These are phyloP conservation scores for Starmerella davenportii DNA, from an alignment of 805 yeast genomes.

Conservation along the genomic window DNA sequence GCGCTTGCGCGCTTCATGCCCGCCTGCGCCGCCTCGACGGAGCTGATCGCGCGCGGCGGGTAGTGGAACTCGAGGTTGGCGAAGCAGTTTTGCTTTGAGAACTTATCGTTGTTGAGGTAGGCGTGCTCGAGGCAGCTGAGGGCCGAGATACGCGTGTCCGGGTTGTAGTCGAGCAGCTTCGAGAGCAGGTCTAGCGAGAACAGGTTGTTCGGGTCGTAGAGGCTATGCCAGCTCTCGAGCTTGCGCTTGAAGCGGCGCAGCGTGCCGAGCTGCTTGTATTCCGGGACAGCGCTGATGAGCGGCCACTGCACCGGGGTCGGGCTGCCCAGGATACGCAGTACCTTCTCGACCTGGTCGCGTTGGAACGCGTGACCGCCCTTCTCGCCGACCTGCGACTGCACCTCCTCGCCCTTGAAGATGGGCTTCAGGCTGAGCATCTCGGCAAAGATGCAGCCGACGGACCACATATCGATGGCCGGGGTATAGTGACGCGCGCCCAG, in stretches of 20 bases:
- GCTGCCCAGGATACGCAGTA: conserved; percentile 82
- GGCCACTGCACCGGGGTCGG: conserved; percentile 74
- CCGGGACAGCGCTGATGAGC: conserved; percentile 62
- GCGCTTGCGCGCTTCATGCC: neutral
- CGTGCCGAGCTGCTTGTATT: conserved; percentile 44
- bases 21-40: neutral
- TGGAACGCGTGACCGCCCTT: conserved; percentile 34
- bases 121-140: conserved; percentile 55
- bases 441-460: conserved; percentile 86
- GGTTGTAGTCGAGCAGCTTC: conserved; percentile 63
- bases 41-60: conserved; percentile 38
- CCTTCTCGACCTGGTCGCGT: conserved; percentile 75
- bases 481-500: conserved; percentile 88
- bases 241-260: conserved; percentile 49
- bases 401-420: conserved; percentile 93
- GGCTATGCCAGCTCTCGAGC: conserved; percentile 68
- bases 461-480: conserved; percentile 87
- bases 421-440: conserved; percentile 80
- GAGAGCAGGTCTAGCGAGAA: conserved; percentile 48
- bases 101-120: conserved; percentile 42
- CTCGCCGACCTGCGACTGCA: conserved; percentile 31
- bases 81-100: conserved; percentile 58
- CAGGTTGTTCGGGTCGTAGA: conserved; percentile 58
- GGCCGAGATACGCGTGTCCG: conserved; percentile 62
- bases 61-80: conserved; percentile 55